These are phyloP conservation scores for Boletus huronensis DNA, from an alignment of 768 basidiomycete genomes.

Conservation along the genomic window DNA sequence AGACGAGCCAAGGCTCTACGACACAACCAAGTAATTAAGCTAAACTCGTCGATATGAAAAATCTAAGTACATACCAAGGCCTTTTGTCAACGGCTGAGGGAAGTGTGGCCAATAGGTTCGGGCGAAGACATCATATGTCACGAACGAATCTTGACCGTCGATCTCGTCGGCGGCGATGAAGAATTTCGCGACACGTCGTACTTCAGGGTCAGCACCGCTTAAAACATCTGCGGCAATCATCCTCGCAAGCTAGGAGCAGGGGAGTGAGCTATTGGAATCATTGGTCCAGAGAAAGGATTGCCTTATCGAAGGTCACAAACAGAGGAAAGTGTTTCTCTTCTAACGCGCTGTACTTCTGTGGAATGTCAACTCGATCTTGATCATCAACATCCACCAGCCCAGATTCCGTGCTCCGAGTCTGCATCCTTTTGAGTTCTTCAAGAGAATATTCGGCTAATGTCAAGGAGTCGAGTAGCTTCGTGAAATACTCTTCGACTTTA, in stretches of 20 bases:
- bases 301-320: constrained; percentile 64
- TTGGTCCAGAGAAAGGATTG: constrained; percentile 23
- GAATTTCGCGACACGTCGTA: constrained; percentile 2
- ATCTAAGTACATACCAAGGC: constrained; percentile 41
- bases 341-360: constrained; percentile 51
- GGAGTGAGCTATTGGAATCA: neutral
- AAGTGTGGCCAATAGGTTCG: constrained; percentile 59
- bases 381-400: constrained; percentile 35
- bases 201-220: constrained; percentile 1
- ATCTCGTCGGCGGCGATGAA: constrained; percentile 18
- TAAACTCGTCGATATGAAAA: neutral
- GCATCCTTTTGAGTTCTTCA: constrained; percentile 36
- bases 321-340: constrained; percentile 63
- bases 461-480: constrained; percentile 46
- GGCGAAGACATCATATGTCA: constrained; percentile 49
- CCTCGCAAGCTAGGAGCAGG: constrained; percentile 15
- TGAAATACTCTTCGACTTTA: constrained; percentile 71
- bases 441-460: constrained; percentile 34
- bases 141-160: constrained; percentile 21
- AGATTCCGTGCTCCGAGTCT: constrained; percentile 18
- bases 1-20: constrained; percentile 59
- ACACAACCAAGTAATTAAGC: neutral
- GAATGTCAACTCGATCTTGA: constrained; percentile 29
- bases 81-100: constrained; percentile 46
- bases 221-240: constrained; percentile 28